These are phyloP conservation scores for Phalaenopsis hybrid DNA, from an alignment of 116 monocot species.

Conservation along the genomic window DNA sequence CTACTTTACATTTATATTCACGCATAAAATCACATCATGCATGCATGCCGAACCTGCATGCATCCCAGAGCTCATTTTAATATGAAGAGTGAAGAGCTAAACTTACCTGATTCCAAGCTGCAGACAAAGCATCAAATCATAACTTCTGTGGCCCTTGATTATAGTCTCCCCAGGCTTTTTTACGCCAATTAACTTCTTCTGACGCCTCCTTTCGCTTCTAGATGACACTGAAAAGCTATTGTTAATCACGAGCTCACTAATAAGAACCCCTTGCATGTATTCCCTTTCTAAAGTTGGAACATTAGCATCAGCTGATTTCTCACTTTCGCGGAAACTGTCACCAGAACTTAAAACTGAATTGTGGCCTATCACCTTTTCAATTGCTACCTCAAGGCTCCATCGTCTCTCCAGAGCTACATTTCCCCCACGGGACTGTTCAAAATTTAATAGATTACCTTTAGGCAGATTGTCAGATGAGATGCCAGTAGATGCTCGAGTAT, in stretches of 20 bases:
- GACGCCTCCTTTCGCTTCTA: constrained; percentile 47
- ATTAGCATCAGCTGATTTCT: constrained; percentile 24
- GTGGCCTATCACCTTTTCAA: constrained; percentile 73
- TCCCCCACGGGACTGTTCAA: constrained; percentile 31
- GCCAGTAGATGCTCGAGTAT: constrained; percentile 23
- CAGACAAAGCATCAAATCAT: constrained; percentile 93
- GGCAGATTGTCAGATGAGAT: constrained; percentile 16
- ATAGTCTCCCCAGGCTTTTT: constrained; percentile 81
- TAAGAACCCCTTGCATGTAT: constrained; percentile 80
- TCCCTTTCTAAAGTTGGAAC: constrained; percentile 72
- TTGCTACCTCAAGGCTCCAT: constrained; percentile 90
- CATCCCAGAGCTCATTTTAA: neutral
- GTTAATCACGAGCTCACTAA: constrained; percentile 61
- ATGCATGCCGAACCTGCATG: neutral
- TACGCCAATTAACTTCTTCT: constrained; percentile 51
- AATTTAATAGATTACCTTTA: constrained; percentile 33
- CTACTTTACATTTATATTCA: neutral
- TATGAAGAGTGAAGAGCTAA: neutral
- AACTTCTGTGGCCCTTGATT: constrained; percentile 88
- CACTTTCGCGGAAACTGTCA: constrained; percentile 28
- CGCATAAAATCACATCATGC: neutral
- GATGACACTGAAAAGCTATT: constrained; percentile 44
- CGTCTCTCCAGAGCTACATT: constrained; percentile 76
- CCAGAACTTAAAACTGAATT: constrained; percentile 14
- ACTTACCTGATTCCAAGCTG: constrained; percentile 91